Evolutionary conservation across 2,329 filamentous ascomycete species (phyloP), one percentile per base, ranked within the genome.

Genomic region (Claviceps africana): DNA sequence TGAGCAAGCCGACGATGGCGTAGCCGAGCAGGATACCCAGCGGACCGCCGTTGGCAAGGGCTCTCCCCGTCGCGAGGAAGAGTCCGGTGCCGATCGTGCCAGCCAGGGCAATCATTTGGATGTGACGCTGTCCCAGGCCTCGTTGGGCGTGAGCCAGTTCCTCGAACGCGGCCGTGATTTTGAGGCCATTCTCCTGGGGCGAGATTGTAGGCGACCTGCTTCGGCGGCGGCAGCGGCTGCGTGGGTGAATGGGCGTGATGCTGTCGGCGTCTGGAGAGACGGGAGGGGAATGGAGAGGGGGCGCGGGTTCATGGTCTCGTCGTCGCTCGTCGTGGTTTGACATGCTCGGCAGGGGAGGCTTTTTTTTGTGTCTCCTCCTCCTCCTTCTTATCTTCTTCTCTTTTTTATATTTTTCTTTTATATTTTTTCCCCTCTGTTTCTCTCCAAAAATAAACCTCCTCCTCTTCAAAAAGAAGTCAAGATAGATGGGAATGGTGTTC

Each of bases 31-130:
- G 53, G 55, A 59, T 53, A 10, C 59, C 61, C 56, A 74, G 60
- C 9, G 82, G 83, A 28, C 83, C 83, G 60, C 81, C 83, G n/a
- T 65, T 70, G 25, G 73, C 68, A 50, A 86, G 67, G 37, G 81
- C 81, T 44, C 64, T 64, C 48, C 82, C 83, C 2, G 82, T 83
- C 47, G 82, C 78, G 54, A 88, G 81, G 64, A 88, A 88, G 10
- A 88, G 73, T 70, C 85, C 84, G 33, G 76, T 79, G 58, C 76
- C 77, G 68, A 64, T 56, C 54, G 71, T 70, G 48, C 72, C 72
- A 55, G 70, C 72, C 17, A 76, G 70, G 51, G 70, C 72, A 60
- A 75, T 73, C 67, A 75, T 73, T 59, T 75, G 71, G 56, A 75
- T 67, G 61, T 75, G 73, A 45, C 73, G 69, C 52, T 70, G 54